A percentile compares a stretch with the other conserved stretches of the same genome.
These are phyloP conservation scores for Lotus japonicus DNA, from an alignment of 306 rosid species.

Conservation along the genomic window DNA sequence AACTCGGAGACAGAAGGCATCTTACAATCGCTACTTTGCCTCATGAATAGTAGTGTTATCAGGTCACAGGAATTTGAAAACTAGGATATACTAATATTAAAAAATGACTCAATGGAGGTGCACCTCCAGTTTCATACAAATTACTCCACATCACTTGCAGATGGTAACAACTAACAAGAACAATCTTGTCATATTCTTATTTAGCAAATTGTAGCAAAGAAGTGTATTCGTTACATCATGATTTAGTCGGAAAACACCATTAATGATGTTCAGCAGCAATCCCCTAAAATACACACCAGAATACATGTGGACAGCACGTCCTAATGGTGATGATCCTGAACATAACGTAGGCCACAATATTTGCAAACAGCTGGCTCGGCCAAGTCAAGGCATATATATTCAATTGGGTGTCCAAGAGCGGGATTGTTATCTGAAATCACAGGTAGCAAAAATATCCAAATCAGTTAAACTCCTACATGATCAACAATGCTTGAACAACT, in stretches of 20 bases:
- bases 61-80: too few species aligned
- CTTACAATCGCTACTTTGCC: too few species aligned
- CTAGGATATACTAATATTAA: too few species aligned
- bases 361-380: conserved; percentile 81
- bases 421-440: conserved; percentile 59
- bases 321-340: conserved; percentile 84
- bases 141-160: conserved; percentile 1
- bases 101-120: neutral
- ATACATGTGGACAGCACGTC: conserved; percentile 9
- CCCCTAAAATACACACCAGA: conserved; percentile 12
- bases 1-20: too few species aligned
- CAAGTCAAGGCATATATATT: conserved; percentile 80
- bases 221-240: conserved; percentile 23
- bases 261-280: conserved; percentile 21
- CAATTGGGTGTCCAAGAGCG: conserved; percentile 93
- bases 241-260: conserved; percentile 19
- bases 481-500: neutral
- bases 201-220: conserved; percentile 29
- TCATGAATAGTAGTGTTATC: too few species aligned
- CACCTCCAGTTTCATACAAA: conserved; percentile 10
- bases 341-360: conserved; percentile 78
- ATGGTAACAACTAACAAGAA: conserved; percentile 29
- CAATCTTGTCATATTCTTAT: conserved; percentile 35
- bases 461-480: conserved; percentile 7
- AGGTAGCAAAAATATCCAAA: conserved; percentile 10